These are phyloP conservation scores for Aquanectria penicillioides DNA, from an alignment of 2,329 filamentous ascomycete species.

Conservation along the genomic window DNA sequence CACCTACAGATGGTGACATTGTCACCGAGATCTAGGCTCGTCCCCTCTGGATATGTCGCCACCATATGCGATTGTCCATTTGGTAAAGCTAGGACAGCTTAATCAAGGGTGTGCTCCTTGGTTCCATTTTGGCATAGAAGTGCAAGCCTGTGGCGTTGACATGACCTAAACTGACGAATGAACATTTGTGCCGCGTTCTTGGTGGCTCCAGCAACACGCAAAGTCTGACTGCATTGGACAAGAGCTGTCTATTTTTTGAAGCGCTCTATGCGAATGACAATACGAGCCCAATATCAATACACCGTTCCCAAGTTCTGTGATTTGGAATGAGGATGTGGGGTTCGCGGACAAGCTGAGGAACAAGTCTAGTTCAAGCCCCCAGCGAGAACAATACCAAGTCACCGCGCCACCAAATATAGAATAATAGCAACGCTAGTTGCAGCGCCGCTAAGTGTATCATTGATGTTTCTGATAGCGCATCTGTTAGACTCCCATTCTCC, in stretches of 20 bases:
- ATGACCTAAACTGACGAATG: neutral
- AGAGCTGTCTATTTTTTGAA: no score
- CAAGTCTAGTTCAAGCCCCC: constrained; percentile 15
- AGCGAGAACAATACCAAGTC: constrained; percentile 48
- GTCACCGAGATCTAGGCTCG: constrained; percentile 18
- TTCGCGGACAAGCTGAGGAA: neutral
- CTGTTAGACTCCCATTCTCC: constrained; percentile 34
- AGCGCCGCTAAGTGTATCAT: constrained; percentile 26
- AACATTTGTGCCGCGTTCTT: no score
- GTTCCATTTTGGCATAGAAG: neutral
- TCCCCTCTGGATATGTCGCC: neutral
- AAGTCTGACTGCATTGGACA: no score
- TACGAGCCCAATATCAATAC: no score
- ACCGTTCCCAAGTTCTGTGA: neutral
- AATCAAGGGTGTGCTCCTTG: no score
- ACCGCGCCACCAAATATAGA: no score
- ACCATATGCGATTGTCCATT: neutral
- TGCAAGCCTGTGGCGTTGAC: neutral
- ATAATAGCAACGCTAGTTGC: constrained; percentile 38
- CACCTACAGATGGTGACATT: constrained; percentile 31
- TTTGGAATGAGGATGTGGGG: neutral
- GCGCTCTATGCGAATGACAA: no score
- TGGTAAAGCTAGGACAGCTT: neutral
- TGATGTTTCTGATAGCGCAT: constrained; percentile 31
- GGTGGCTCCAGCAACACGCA: no score